phyloP scores from a whole-genome alignment of 164 flowering plant species.

The Vitis rotundifolia region DNA sequence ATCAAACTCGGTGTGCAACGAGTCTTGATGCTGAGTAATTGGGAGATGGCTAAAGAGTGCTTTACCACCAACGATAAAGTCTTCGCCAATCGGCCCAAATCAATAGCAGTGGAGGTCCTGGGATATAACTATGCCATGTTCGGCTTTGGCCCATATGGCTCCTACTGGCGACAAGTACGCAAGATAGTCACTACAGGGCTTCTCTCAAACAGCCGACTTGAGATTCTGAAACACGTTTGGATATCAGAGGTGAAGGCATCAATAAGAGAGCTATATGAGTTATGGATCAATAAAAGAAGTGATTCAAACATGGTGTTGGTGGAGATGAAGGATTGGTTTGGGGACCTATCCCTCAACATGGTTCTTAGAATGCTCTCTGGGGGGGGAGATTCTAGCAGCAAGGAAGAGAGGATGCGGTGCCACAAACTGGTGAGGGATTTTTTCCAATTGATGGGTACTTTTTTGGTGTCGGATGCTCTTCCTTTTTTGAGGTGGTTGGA shows the following conservation, averaged over 20 bases:
- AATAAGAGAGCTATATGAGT: conserved; percentile 10
- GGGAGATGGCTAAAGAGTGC: conserved; percentile 32
- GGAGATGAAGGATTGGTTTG: conserved; percentile 30
- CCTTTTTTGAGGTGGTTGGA: conserved; percentile 38
- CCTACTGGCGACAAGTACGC: conserved; percentile 45
- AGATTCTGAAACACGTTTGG: conserved; percentile 20
- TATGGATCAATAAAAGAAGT: conserved; percentile 3
- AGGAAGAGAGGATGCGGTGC: conserved; percentile 18
- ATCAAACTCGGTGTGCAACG: conserved; percentile 27
- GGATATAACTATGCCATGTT: conserved; percentile 37
- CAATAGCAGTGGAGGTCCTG: conserved; percentile 10
- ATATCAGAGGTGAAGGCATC: conserved; percentile 14
- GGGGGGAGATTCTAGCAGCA: conserved; percentile 17
- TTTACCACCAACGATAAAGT: conserved; percentile 32
- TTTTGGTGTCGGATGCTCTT: conserved; percentile 26
- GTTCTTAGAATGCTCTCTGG: conserved; percentile 27
- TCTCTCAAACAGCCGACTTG: conserved; percentile 29
- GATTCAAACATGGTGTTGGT: not conserved
- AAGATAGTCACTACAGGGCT: conserved; percentile 27
- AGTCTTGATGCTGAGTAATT: conserved; percentile 23
- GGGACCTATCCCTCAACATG: conserved; percentile 24
- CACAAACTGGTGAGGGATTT: conserved; percentile 18
- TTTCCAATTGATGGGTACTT: conserved; percentile 14
- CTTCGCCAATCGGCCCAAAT: conserved; percentile 27
- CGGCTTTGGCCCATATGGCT: conserved; percentile 27